Evolutionary conservation across 176 grass and related monocot species (phyloP).

Genomic region (Aegilops speltoides): DNA sequence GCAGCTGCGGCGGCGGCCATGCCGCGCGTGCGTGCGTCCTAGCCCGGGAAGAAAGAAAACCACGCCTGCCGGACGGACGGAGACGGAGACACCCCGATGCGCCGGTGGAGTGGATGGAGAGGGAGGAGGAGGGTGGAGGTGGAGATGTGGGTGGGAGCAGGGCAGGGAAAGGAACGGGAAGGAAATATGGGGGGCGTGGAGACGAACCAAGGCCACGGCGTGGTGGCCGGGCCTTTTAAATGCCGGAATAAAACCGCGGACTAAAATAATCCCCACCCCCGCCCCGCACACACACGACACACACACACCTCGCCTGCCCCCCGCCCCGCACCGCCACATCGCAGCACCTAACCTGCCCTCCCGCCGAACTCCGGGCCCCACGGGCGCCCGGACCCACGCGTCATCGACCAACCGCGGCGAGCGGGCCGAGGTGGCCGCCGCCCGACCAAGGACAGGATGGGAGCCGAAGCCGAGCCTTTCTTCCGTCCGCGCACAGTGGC

Average conservation of each 20-base stretch:
- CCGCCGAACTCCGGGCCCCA: rapidly evolving
- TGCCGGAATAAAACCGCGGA: constrained; percentile 38
- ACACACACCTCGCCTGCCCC: neutral
- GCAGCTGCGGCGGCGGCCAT: neutral
- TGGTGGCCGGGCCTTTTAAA: constrained; percentile 43
- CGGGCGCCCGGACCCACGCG: rapidly evolving
- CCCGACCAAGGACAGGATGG: neutral
- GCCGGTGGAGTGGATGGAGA: neutral
- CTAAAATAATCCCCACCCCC: constrained; percentile 7
- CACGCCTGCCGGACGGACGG: neutral
- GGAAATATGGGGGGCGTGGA: constrained; percentile 12
- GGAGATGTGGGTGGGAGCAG: neutral
- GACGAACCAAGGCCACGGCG: constrained; percentile 27
- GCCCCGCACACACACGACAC: constrained; percentile 33
- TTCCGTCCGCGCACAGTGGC: constrained; percentile 9
- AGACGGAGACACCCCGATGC: too few species aligned
- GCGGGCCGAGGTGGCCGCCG: neutral
- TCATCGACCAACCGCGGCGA: rapidly evolving
- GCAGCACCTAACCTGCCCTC: rapidly evolving
- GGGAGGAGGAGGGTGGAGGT: neutral
- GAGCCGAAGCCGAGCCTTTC: neutral
- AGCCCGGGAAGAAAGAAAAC: neutral
- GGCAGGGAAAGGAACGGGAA: constrained; percentile 18
- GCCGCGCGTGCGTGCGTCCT: too few species aligned
- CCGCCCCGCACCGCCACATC: neutral